Percentiles rank a stretch among this genome's conserved stretches.
Conservation (phyloP, 495 filamentous ascomycete genomes). For the Coniosporium apollinis region DNA sequence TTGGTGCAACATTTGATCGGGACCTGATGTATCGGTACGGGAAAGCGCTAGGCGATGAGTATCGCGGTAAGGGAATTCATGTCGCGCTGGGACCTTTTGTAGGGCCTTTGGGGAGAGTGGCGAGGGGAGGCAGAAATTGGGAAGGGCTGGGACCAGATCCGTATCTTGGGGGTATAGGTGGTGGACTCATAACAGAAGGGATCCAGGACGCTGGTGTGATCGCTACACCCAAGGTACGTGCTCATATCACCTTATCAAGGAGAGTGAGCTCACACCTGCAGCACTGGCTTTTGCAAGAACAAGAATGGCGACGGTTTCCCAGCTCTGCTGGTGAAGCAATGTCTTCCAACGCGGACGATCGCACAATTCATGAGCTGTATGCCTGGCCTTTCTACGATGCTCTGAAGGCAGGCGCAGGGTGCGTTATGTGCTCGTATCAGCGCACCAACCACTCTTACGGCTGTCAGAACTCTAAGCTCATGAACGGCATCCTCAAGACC, state of each 20-base stretch:
- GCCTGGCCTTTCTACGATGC: constrained; percentile 14
- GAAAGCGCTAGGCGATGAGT: constrained; percentile 13
- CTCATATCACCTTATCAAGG: background rate
- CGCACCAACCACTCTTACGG: constrained; percentile 10
- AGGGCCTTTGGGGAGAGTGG: constrained; percentile 36
- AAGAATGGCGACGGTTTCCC: constrained; percentile 5
- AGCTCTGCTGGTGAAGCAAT: constrained; percentile 2
- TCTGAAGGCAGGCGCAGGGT: constrained; percentile 7
- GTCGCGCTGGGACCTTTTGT: constrained; percentile 32
- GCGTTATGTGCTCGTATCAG: constrained; percentile 15
- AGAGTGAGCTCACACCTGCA: background rate
- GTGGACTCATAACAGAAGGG: constrained; percentile 28
- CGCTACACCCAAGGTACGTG: constrained; percentile 33
- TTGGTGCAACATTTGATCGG: constrained; percentile 11
- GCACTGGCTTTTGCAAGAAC: constrained; percentile 10
- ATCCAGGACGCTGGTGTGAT: constrained; percentile 37
- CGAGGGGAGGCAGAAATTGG: constrained; percentile 40
- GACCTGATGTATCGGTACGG: constrained; percentile 12
- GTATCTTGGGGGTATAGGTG: constrained; percentile 32
- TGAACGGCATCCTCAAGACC: constrained; percentile 13
- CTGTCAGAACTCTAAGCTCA: constrained; percentile 10
- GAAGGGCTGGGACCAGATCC: constrained; percentile 34
- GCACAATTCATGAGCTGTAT: constrained; percentile 14
- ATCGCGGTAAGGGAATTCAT: constrained; percentile 14
- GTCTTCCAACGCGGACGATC: constrained; percentile 8